Evolutionary conservation across 208 protist genomes (phyloP), one percentile per base, ranked within the genome.

Genomic region (Willaertia magna): DNA sequence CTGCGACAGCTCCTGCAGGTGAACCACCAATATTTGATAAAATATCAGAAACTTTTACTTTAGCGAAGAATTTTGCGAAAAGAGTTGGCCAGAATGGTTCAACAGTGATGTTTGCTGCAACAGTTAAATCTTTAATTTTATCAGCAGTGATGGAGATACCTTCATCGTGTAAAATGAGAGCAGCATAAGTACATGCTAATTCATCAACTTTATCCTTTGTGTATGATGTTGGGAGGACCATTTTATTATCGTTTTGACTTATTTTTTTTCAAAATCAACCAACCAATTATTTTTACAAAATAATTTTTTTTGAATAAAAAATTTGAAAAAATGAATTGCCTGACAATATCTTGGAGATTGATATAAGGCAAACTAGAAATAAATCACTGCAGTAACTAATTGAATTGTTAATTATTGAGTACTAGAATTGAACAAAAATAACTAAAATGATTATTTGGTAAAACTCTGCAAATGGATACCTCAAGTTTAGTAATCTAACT

Each of bases 151-250:
- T 85, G 11, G 47, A 6, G 22, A 85, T 85, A 18, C 16, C 18
- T 26, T 85, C 83, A 42, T 85, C 83, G 74, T 85, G 83, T 2
- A 85, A 42, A 14, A 79, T 40, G 1, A 85, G 40, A 46, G 46
- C 83, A 59, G 83, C 83, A 44, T 85, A 85, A 74, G 43, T 26
- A 49, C 83, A 85, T 39, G 83, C 83, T 22, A 85, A 42, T 49
- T 74, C 30, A 9, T 30, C 47, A n/a, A 51, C 26, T 40, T 81
- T 81, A 42, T 81, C 76, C 76, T 81, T 76, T n/a, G 55, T 67
- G 55, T 67, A 67, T 34, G 55, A 34, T 16, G 55, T 34, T 67
- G 55, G 55, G n/a, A 67, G 55, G 7, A 22, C 51, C 51, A 59
- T 59, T 12, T n/a, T 59, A n/a, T n/a, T n/a, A n/a, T n/a, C n/a